These are phyloP conservation scores for Fusarium sp. DNA, from an alignment of 2,329 filamentous ascomycete species.

Conservation along the genomic window DNA sequence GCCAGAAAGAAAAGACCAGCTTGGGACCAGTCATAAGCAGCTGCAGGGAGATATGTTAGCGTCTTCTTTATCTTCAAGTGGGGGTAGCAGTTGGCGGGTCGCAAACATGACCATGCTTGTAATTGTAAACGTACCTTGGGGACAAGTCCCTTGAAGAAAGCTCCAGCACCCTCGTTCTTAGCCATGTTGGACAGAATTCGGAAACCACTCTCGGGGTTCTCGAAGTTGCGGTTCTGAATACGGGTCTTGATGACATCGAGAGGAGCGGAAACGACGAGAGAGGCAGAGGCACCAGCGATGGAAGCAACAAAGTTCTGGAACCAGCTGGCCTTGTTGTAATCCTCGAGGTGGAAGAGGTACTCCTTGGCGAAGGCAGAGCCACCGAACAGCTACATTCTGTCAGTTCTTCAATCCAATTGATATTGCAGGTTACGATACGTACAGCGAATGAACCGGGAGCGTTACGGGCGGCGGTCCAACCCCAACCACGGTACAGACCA, in stretches of 20 bases:
- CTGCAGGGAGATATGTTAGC: conserved; percentile 53
- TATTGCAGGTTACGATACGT: conserved; percentile 53
- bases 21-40: conserved; percentile 99
- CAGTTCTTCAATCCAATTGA: conserved; percentile 17
- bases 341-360: conserved; percentile 86
- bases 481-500: conserved; percentile 93
- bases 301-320: conserved; percentile 97
- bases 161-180: conserved; percentile 83
- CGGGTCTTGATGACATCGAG: conserved; percentile 98
- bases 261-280: conserved; percentile 94
- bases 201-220: conserved; percentile 95
- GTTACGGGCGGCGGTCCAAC: conserved; percentile 97
- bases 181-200: conserved; percentile 93
- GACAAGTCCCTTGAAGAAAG: conserved; percentile 97
- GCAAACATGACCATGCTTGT: background rate
- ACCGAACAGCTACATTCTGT: conserved; percentile 81
- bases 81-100: conserved; percentile 6
- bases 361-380: conserved; percentile 98
- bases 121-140: conserved; percentile 73
- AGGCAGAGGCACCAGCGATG: conserved; percentile 92
- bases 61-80: conserved; percentile 19
- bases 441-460: conserved; percentile 97
- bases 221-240: conserved; percentile 98
- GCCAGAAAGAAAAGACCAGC: conserved; percentile 99
- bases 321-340: conserved; percentile 97